Conservation (phyloP, 2,329 filamentous ascomycete genomes). For the Xylariaceae sp. region DNA sequence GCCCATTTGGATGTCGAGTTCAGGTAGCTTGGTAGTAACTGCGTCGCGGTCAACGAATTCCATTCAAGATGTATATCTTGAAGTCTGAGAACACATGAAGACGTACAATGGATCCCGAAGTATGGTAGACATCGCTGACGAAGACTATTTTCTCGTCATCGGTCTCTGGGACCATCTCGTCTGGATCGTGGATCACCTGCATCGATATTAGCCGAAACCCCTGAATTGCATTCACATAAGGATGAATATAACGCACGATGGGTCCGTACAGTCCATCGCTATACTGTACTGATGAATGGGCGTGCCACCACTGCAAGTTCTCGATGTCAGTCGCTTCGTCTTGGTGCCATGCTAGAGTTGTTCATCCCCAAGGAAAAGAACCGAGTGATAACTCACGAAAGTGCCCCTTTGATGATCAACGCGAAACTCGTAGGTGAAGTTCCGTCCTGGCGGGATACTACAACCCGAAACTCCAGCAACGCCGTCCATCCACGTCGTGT, state of each 20-base stretch:
- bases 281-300: constrained; percentile 56
- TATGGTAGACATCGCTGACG: constrained; percentile 38
- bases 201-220: not conserved
- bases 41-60: too few relatives aligned
- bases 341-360: too few relatives aligned
- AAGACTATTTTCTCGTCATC: constrained; percentile 37
- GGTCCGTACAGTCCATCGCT: constrained; percentile 60
- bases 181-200: constrained; percentile 36
- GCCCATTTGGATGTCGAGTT: constrained; percentile 34
- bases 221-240: not conserved
- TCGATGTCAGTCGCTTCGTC: not conserved
- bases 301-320: constrained; percentile 48
- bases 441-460: constrained; percentile 49
- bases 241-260: constrained; percentile 39
- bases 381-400: constrained; percentile 21
- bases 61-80: too few relatives aligned
- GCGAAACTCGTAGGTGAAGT: constrained; percentile 57
- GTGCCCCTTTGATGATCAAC: constrained; percentile 38
- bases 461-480: constrained; percentile 57
- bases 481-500: constrained; percentile 62
- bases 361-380: not conserved
- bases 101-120: constrained; percentile 23
- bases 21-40: too few relatives aligned
- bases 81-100: too few relatives aligned
- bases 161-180: constrained; percentile 28